phyloP scores from a whole-genome alignment of 768 basidiomycete genomes.

The Phaeotremella fagi region DNA sequence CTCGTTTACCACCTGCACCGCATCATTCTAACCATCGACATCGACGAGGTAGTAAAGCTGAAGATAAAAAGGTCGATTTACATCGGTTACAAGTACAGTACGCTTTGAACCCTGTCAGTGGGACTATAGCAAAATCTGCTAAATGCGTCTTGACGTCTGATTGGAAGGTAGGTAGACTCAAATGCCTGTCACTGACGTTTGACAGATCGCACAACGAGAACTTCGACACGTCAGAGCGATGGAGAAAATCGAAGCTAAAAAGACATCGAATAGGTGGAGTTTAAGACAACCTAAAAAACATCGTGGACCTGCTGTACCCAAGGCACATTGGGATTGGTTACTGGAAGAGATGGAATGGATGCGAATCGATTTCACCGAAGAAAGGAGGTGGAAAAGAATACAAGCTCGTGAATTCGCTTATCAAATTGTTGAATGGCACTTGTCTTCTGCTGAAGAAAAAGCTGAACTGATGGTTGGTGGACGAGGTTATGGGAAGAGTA shows the following conservation, averaged over 20 bases:
- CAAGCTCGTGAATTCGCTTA: conserved; percentile 76
- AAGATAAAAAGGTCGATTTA: conserved; percentile 26
- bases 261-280: conserved; percentile 76
- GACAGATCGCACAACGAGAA: conserved; percentile 72
- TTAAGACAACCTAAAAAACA: conserved; percentile 95
- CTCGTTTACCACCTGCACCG: conserved; percentile 32
- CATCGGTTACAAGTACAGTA: conserved; percentile 32
- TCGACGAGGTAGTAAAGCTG: conserved; percentile 10
- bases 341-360: conserved; percentile 99
- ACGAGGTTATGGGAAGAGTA: conserved; percentile 35
- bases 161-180: conserved; percentile 4
- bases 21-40: conserved; percentile 11
- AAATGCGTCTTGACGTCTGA: conserved; percentile 45
- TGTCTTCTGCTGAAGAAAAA: conserved; percentile 61
- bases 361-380: conserved; percentile 89
- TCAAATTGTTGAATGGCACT: conserved; percentile 83
- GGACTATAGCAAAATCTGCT: conserved; percentile 29
- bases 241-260: conserved; percentile 77
- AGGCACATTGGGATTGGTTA: conserved; percentile 87
- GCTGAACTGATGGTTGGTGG: conserved; percentile 56
- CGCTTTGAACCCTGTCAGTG: conserved; percentile 39
- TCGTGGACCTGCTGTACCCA: conserved; percentile 63
- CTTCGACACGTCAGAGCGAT: conserved; percentile 71
- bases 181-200: conserved; percentile 4
- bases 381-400: conserved; percentile 84